Evolutionary conservation across 73 alveolate genomes (phyloP), one percentile per base, ranked within the genome.

Genomic region (Blepharisma stoltei): DNA sequence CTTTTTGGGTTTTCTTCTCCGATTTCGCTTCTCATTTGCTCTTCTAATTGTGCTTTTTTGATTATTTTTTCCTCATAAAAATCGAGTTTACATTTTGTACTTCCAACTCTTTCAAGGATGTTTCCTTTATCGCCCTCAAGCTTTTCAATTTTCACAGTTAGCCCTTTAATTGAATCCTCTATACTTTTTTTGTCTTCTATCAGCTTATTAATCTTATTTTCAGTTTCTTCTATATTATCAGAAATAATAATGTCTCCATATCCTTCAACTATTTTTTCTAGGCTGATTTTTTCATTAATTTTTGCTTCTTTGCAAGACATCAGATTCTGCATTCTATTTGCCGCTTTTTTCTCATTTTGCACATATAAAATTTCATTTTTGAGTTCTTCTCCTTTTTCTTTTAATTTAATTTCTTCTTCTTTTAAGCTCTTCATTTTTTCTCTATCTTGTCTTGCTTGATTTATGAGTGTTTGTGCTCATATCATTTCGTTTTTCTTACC

Each of bases 401-500:
- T 67, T 27, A 67, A 25, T 37, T 76, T 9, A 5, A 8, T 5
- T 23, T 83, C 67, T 37, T 77, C 94, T 67, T 67, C 67, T 47
- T 82, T 77, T 73, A 86, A 86, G 68, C 76, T 78, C 27, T 86
- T 86, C 54, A 83, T 85, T 55, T 81, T 77, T 21, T 78, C 75
- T 69, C 78, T 80, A 55, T 89, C 82, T 21, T 80, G 76, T 67
- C 78, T 67, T 21, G 87, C 93, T 52, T 83, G 87, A 32, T 81
- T 89, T 50, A 89, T 82, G 49, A 89, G 97, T 70, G 90, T 95
- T 80, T 86, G 86, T 7, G 83, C 71, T 32, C 87, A 83, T 55
- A 88, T 96, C 47, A 95, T 81, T 60, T 86, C 81, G 52, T 88
- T 83, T 82, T 86, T 89, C 54, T 79, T 75, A 6, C 85, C 94